Evolutionary conservation across 352 stramenopile genomes (phyloP).

Genomic region (Phytophthora pini): DNA sequence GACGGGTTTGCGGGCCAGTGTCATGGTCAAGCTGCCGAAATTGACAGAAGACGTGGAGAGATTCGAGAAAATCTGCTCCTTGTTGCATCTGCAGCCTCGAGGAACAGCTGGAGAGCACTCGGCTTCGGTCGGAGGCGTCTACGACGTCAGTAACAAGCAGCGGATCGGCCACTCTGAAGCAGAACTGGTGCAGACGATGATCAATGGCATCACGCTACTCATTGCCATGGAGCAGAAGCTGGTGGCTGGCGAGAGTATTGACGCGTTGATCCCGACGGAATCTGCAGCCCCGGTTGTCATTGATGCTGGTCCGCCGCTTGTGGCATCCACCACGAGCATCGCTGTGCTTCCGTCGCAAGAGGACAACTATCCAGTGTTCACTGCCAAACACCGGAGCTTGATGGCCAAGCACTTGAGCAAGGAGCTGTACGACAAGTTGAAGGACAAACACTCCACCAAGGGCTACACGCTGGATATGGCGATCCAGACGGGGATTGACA

Average conservation of each 20-base stretch:
- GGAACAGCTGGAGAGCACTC: constrained; percentile 72
- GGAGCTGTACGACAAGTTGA: constrained; percentile 86
- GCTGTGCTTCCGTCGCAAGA: constrained; percentile 66
- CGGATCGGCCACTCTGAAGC: constrained; percentile 89
- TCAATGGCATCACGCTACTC: constrained; percentile 89
- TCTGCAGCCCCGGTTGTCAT: constrained; percentile 57
- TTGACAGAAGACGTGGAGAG: constrained; percentile 61
- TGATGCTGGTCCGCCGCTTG: constrained; percentile 52
- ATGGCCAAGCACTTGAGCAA: constrained; percentile 88
- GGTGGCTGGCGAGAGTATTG: constrained; percentile 66
- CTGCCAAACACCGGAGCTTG: constrained; percentile 81
- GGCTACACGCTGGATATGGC: constrained; percentile 88
- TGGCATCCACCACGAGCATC: constrained; percentile 53
- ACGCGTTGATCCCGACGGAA: constrained; percentile 76
- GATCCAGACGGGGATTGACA: constrained; percentile 89
- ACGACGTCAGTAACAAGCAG: constrained; percentile 92
- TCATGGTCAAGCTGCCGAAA: constrained; percentile 79
- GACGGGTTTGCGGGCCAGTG: constrained; percentile 64
- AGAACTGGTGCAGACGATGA: constrained; percentile 94
- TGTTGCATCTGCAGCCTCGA: constrained; percentile 64
- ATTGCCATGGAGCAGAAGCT: constrained; percentile 92
- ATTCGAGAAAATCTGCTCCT: constrained; percentile 71
- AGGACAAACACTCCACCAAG: constrained; percentile 70
- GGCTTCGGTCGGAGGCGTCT: constrained; percentile 72
- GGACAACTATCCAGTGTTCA: constrained; percentile 83